A percentile compares a stretch with the other conserved stretches of the same genome.
phyloP scores from a whole-genome alignment of 2,329 filamentous ascomycete genomes.

The Aspergillus sp. region DNA sequence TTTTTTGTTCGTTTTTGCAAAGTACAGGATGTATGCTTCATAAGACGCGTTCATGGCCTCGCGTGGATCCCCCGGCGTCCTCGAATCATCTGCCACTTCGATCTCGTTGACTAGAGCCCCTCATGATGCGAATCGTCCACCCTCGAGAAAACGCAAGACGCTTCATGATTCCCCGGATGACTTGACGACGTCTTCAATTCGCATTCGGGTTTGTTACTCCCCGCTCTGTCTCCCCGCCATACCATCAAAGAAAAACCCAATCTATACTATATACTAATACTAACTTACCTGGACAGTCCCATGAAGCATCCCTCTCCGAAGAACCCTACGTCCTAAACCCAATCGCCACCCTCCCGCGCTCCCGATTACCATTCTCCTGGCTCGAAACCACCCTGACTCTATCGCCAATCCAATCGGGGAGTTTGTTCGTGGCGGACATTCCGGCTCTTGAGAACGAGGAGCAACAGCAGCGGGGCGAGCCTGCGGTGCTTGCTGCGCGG shows the following conservation, averaged over 20 bases:
- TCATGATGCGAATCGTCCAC: constrained; percentile 17
- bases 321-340: constrained; percentile 31
- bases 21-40: constrained; percentile 10
- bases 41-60: constrained; percentile 33
- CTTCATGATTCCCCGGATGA: constrained; percentile 9
- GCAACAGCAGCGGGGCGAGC: constrained; percentile 13
- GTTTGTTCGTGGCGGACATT: constrained; percentile 35
- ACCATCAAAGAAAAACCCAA: neutral
- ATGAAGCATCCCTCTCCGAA: constrained; percentile 29
- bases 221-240: neutral
- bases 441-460: constrained; percentile 29
- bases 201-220: constrained; percentile 26
- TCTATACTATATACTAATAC: neutral
- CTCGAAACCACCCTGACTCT: constrained; percentile 26
- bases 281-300: constrained; percentile 21
- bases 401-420: constrained; percentile 26
- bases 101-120: constrained; percentile 27
- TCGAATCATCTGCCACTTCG: constrained; percentile 18
- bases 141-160: constrained; percentile 31
- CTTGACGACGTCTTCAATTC: constrained; percentile 19
- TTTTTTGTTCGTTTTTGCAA: neutral
- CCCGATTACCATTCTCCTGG: constrained; percentile 34
- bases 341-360: constrained; percentile 31
- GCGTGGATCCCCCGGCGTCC: constrained; percentile 22
- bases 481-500: constrained; percentile 29